Evolutionary conservation across 2,329 filamentous ascomycete species (phyloP), one percentile per base, ranked within the genome.

Genomic region (Podosphaera xanthii): DNA sequence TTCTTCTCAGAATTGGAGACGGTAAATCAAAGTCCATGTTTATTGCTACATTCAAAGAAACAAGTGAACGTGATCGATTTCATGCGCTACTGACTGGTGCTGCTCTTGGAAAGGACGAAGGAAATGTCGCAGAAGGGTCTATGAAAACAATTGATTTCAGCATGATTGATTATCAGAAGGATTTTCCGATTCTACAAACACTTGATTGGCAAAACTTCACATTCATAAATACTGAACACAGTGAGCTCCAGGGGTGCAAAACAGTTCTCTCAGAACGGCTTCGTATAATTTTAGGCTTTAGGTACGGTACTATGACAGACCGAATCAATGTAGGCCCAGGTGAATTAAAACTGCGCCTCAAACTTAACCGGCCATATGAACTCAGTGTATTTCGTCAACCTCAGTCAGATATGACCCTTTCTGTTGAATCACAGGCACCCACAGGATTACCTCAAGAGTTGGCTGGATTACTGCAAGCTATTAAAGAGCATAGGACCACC

Each of bases 311-410:
- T 49, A 74, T 94, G 14, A 87, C 86, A 1, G 90, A 96, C 71
- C 80, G 89, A 44, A 76, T 95, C 67, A 94, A 94, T 64, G 76
- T 94, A 65, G 83, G 77, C 1, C 83, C 83, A 9, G 85, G 85
- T n/a, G 84, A 88, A 70, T 69, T 88, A 64, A 80, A 80, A 65
- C 69, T 89, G 56, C 76, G 80, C 36, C 73, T 88, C 40, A 80
- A 84, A 63, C 77, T 84, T 38, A 62, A 63, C 59, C 77, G 80
- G 58, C 75, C 76, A 31, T 80, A 80, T 57, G 73, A 80, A 12
- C 71, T 92, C 55, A 80, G 80, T 62, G 71, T 91, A 44, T 74
- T 86, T 59, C 83, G 89, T 46, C 80, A 84, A 60, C 78, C 82
- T 1, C 89, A 94, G 70, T 74, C 80, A 60, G 88, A 94, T 67